Conservation (phyloP, 306 rosid species). For the Prunus padus region DNA sequence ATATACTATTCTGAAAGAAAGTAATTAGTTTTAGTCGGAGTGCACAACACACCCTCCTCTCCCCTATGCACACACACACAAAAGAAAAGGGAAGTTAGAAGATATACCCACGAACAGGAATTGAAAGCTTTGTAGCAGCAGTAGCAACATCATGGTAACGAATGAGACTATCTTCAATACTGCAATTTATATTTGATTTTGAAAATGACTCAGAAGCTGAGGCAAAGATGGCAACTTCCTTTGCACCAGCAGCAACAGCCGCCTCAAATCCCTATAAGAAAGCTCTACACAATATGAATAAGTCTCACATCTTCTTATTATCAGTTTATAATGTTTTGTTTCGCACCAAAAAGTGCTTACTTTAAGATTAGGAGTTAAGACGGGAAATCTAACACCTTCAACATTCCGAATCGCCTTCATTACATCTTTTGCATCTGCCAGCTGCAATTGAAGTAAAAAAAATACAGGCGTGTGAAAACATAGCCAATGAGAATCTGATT, state of each 20-base stretch:
- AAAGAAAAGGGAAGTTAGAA: not conserved
- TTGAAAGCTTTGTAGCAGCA: conserved; percentile 66
- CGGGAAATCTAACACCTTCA: conserved; percentile 76
- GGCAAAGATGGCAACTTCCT: conserved; percentile 87
- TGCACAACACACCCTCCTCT: not conserved
- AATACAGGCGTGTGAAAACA: not conserved
- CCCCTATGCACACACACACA: not conserved
- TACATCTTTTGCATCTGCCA: conserved; percentile 91
- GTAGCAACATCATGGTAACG: conserved; percentile 60
- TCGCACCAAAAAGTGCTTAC: conserved; percentile 40
- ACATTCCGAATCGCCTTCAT: conserved; percentile 64
- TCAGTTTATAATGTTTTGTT: conserved; percentile 4
- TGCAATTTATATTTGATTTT: conserved; percentile 73
- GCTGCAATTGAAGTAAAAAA: conserved; percentile 34
- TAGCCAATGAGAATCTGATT: not conserved
- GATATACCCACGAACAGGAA: conserved; percentile 88
- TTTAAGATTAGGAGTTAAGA: conserved; percentile 79
- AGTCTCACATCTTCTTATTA: conserved; percentile 10
- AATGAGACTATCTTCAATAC: conserved; percentile 71
- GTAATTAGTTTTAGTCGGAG: not conserved
- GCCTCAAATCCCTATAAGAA: conserved; percentile 84
- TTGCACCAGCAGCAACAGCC: conserved; percentile 89
- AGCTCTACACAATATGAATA: not conserved
- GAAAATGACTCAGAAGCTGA: conserved; percentile 94
- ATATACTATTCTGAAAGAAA: not conserved